Percentiles rank a stretch among this genome's conserved stretches.
These are phyloP conservation scores for Ottelia alismoides DNA, from an alignment of 106 monocot genomes.

Conservation along the genomic window DNA sequence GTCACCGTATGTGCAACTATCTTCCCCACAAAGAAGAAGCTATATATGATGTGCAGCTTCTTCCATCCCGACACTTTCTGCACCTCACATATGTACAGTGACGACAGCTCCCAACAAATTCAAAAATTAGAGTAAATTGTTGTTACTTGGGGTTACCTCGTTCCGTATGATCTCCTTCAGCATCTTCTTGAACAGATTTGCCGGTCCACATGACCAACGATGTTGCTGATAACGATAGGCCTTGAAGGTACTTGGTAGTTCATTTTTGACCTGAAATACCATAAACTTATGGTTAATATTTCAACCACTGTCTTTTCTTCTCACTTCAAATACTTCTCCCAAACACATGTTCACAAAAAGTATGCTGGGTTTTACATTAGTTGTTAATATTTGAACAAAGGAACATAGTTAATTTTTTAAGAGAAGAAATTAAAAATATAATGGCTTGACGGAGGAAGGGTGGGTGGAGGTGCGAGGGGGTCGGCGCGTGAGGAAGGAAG, in stretches of 20 bases:
- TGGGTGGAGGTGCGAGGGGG: no score
- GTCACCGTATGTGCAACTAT: conserved; percentile 29
- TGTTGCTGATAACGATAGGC: conserved; percentile 20
- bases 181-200: no score
- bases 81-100: neutral
- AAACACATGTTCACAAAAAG: no score
- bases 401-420: no score
- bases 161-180: conserved; percentile 3
- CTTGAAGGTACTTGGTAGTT: conserved; percentile 17
- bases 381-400: no score
- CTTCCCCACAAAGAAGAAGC: conserved; percentile 54
- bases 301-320: no score
- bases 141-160: conserved; percentile 2
- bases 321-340: no score
- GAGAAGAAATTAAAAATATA: no score
- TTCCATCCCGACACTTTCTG: conserved; percentile 7
- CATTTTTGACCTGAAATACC: conserved; percentile 11
- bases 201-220: conserved; percentile 23
- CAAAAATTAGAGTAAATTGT: neutral
- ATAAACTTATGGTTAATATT: no score
- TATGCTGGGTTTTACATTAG: no score
- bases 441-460: no score
- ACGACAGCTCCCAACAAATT: neutral
- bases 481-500: no score
- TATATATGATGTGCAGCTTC: conserved; percentile 15